Base-by-base conservation (phyloP, 2,329 filamentous ascomycete species). In the Fusarium sp. region DNA sequence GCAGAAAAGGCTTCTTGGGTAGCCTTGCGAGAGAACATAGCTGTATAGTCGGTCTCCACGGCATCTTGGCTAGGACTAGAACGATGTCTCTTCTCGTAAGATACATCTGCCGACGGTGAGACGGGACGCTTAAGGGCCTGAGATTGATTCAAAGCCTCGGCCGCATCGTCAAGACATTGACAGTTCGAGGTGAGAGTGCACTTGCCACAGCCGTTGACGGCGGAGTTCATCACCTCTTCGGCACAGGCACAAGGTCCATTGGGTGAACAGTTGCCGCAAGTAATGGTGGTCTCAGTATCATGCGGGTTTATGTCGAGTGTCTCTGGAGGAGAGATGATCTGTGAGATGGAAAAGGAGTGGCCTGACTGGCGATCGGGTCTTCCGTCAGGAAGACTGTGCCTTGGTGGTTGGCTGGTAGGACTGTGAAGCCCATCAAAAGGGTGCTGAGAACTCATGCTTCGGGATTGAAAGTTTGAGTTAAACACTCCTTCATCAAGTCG, bases 11-110 rank as follows among this genome's bases (percentile, higher is more conserved):
- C 43, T 15, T 74, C 64, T 46, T 73, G 60, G 65, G 68, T 47
- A 69, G 81, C 75, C 69, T 82, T 80, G 74, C 82, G 80, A 55
- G 86, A 81, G 74, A 91, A 91, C 69, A 88, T 84, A 63, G 85
- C 79, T 7, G 91, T 93, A 70, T 94, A 94, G 75, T 94, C 91
- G 44, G 90, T 90, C 78, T 94, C 92, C 66, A 88, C 84, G 53
- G 83, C 80, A 54, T 91, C 89, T 50, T 82, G 78, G 10, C 34
- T 17, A 17, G 60, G 47, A 28, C 52, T 71, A 12, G 83, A 77
- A 20, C 84, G 84, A 40, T 83, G 83, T 32, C 86, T 84, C 76
- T 91, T 91, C 65, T 86, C 86, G 3, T 80, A 77, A 0, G 83
- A 81, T 0, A 72, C 76, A 17, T 75, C 58, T 6, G 75, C 76